Evolutionary conservation across 129 eudicot genomes (phyloP).

Genomic region (Pulicaria dysenterica): DNA sequence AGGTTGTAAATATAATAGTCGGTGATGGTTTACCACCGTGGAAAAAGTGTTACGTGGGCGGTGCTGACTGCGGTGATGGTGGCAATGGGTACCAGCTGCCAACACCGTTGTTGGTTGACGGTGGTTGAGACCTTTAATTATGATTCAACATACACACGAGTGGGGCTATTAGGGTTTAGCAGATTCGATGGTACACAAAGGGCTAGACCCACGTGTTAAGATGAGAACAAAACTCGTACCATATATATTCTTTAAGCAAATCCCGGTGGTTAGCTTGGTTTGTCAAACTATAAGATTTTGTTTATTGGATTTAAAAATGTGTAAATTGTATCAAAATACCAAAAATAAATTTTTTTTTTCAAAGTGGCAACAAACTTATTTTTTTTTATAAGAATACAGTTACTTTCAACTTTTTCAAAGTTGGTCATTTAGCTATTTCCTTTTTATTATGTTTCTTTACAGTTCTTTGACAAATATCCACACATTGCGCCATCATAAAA

Average conservation of each 20-base stretch:
- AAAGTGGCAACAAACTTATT: too few relatives aligned
- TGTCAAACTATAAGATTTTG: not conserved
- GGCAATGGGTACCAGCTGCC: slow-evolving; percentile 21
- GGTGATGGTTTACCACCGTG: not conserved
- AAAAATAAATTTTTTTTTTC: too few relatives aligned
- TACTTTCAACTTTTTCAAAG: too few relatives aligned
- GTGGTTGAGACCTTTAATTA: too few relatives aligned
- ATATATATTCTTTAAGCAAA: not conserved
- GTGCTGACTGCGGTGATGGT: slow-evolving; percentile 6
- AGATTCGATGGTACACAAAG: slow-evolving; percentile 11
- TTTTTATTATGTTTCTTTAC: too few relatives aligned
- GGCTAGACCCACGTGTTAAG: slow-evolving; percentile 7
- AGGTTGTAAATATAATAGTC: slow-evolving; percentile 21
- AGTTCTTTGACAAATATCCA: too few relatives aligned
- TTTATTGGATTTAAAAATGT: not conserved
- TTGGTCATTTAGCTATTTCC: too few relatives aligned
- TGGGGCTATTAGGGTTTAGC: slow-evolving; percentile 16
- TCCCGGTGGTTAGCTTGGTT: not conserved
- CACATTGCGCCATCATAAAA: too few relatives aligned
- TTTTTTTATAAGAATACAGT: too few relatives aligned
- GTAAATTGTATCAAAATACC: not conserved
- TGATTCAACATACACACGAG: slow-evolving; percentile 22
- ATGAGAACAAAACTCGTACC: slow-evolving; percentile 7
- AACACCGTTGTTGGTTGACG: not conserved
- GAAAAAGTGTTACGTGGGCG: not conserved